Base-by-base conservation (phyloP, 2,329 filamentous ascomycete genomes). In the Helminthosporium solani region DNA sequence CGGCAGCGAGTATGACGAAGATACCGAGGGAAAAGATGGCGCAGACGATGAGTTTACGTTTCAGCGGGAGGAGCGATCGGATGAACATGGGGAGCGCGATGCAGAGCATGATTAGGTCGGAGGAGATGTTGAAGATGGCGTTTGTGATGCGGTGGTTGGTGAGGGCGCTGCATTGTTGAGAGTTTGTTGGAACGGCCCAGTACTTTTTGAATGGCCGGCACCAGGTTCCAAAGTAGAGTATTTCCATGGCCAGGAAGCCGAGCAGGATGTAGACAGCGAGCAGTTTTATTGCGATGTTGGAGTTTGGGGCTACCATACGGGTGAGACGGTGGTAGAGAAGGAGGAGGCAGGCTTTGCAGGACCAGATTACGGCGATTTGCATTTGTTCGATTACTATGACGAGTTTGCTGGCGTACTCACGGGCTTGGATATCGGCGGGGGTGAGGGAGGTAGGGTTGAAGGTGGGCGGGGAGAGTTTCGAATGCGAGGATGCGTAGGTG, bases 1-100 rank as follows among this genome's bases (percentile, higher is more conserved):
- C 64, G 31, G 76, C 75, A 19, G 76, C 73, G 20, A 77, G 66
- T 40, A 79, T 57, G 25, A 59, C 78, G 56, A 78, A 78, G 27
- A 68, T 56, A 3, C 82, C 82, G 0, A 85, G 67, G 2, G 74
- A 75, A 61, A 85, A 83, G 44, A 85, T 75, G 35, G 67, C 72
- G 46, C 78, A 75, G 0, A 85, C 70, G 1, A 81, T 74, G 0
- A 81, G 38, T 57, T 84, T 84, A 38, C 79, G 70, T 33, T 68
- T 67, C 46, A 68, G 58, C 0, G 73, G 74, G 4, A 78, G 57
- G 2, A 67, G 57, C 34, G 71, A 68, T 14, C 70, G 63, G 27
- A 76, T 56, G 42, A 77, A 72, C 63, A 78, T 73, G 3, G 73
- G 73, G 1, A 77, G 60, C 2, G 68, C 72, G 31, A 78, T 72